Base-by-base conservation (phyloP, 768 basidiomycete species). In the Royoungia palumana region DNA sequence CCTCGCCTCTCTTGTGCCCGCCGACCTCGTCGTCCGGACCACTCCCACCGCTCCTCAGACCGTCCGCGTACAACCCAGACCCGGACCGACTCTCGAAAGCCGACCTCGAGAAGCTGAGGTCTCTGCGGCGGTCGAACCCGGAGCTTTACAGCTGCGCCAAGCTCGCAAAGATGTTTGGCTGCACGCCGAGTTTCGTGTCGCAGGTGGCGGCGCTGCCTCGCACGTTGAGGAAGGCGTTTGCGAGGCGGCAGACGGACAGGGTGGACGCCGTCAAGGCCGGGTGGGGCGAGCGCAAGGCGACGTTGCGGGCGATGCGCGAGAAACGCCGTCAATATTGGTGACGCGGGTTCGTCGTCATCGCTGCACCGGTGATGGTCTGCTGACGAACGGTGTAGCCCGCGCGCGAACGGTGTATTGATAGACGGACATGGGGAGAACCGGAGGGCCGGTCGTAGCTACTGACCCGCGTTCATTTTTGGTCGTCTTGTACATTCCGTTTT, bases 241-340 rank as follows among this genome's bases (percentile, higher is more conserved):
- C 72, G 44, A 71, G 55, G 49, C 66, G 53, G 50, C 72, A 79
- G 49, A 77, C 83, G 19, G 69, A 57, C 43, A 69, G 68, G 57
- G 80, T 82, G 48, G 75, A 69, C 46, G 67, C 62, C 44, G 62
- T 69, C 25, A 73, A 80, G 53, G 77, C 70, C 22, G 71, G 72
- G 51, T 91, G 90, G 89, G 83, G 87, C 20, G 85, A 89, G 68
- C 76, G 77, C 61, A 83, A 83, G 66, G 57, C 74, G 36, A 70
- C 83, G 47, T 72, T 78, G 5, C 75, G 73, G 64, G 83, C 83
- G n/a, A 80, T 90, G 42, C 70, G 76, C 56, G 73, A 73, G 61
- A 87, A 83, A 67, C 76, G 88, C 55, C 79, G 78, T 56, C 77
- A 81, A 62, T 75, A 84, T 60, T 92, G 89, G 89, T 92, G 75